Base-by-base conservation (phyloP, 805 yeast genomes). In the Barnettozyma populi region DNA sequence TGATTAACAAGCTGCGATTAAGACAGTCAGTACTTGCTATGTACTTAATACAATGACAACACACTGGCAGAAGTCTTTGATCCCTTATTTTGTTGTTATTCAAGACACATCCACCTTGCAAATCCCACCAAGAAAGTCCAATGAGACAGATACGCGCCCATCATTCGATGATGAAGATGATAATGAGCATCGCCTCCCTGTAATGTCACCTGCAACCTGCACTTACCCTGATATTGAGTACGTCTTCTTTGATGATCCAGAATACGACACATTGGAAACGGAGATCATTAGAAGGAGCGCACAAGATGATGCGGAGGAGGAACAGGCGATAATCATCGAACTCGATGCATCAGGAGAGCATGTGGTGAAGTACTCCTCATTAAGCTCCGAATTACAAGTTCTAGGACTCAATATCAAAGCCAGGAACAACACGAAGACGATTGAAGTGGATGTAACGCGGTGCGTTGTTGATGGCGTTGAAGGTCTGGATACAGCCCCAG, bases 221-320 rank as follows among this genome's bases (percentile, higher is more conserved):
- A 37, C 47, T 2, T 62, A 61, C 27, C 66, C 66, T 1, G 61
- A 61, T 21, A 53, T 62, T 16, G 52, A 52, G 4, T 62, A 61
- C 44, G 52, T 59, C 7, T 62, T 62, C 42, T 41, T 48, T 20
- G 66, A 61, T 40, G 66, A 62, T 36, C 56, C 54, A 0, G 38
- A 54, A 7, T 57, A 57, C 41, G 45, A 43, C 23, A 31, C 46
- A 4, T 13, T 55, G 7, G 59, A 56, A n/a, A 36, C 49, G 5
- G 43, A 37, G 7, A 32, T 46, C 27, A 31, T 32, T n/a, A 23
- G 42, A 16, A 16, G 34, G 21, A 42, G 19, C n/a, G 24, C 13
- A 2, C 27, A 46, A 2, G 36, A 21, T 1, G 31, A 39, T 1
- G 44, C 32, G 0, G 55, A 53, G 3, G 55, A 52, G 9, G 59